Percentiles rank a stretch among this genome's conserved stretches.
Conservation (phyloP, 129 eudicot species). For the Escallonia herrerae region DNA sequence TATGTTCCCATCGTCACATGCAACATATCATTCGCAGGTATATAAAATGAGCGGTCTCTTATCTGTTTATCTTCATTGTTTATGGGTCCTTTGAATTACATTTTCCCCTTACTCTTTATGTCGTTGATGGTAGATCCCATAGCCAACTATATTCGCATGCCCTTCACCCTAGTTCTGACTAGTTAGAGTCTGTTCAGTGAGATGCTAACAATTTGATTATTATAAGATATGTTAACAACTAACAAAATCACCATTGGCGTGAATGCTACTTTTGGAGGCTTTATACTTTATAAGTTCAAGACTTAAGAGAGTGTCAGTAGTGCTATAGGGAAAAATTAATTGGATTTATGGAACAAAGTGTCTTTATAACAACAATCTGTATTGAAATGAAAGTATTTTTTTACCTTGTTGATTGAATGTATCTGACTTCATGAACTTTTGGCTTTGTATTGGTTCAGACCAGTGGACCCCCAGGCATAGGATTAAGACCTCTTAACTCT, state of each 20-base stretch:
- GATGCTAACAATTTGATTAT: too few relatives aligned
- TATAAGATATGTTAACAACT: too few relatives aligned
- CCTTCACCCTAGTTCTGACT: too few relatives aligned
- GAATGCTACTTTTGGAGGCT: too few relatives aligned
- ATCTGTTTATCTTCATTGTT: not conserved
- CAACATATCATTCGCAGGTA: conserved; percentile 65
- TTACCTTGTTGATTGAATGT: not conserved
- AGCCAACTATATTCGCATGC: not conserved
- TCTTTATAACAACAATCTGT: too few relatives aligned
- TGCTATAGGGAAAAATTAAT: too few relatives aligned
- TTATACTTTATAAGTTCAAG: too few relatives aligned
- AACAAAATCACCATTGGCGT: too few relatives aligned
- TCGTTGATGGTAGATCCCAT: not conserved
- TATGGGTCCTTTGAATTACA: not conserved
- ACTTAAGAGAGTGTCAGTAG: too few relatives aligned
- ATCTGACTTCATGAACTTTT: not conserved
- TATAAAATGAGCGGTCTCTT: not conserved
- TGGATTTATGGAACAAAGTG: too few relatives aligned
- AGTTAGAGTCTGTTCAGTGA: too few relatives aligned
- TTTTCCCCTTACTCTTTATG: not conserved
- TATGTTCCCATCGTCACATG: conserved; percentile 61
- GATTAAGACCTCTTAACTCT: conserved; percentile 64
- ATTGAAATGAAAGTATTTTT: too few relatives aligned
- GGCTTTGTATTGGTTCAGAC: conserved; percentile 32
- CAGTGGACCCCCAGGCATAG: conserved; percentile 65